These are phyloP conservation scores for Plantago elongata DNA, from an alignment of 257 asterid genomes.

Conservation along the genomic window DNA sequence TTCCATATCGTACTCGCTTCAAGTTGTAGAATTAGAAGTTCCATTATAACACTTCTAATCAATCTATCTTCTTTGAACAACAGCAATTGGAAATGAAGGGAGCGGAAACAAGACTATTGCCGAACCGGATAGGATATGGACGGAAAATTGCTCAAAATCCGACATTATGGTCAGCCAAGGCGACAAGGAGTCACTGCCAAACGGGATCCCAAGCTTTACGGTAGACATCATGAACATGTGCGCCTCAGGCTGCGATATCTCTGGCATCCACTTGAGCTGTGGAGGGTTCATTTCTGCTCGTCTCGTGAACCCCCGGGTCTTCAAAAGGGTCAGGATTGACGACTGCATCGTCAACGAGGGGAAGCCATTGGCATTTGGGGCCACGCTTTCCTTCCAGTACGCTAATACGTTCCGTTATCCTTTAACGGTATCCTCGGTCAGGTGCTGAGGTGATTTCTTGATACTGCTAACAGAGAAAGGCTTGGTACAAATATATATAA, in stretches of 20 bases:
- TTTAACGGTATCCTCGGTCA: conserved; percentile 56
- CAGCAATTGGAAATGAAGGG: conserved; percentile 14
- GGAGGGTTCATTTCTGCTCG: conserved; percentile 97
- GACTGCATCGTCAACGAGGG: conserved; percentile 85
- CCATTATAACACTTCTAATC: not conserved
- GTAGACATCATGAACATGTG: conserved; percentile 82
- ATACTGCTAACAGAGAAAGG: not conserved
- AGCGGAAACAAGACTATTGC: conserved; percentile 8
- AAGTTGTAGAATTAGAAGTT: too few species aligned
- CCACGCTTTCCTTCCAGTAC: conserved; percentile 61
- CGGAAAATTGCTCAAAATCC: conserved; percentile 64
- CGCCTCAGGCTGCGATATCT: conserved; percentile 56
- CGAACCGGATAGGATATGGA: conserved; percentile 74
- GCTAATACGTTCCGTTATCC: conserved; percentile 74
- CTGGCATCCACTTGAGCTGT: conserved; percentile 62
- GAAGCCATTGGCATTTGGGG: conserved; percentile 55
- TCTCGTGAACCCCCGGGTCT: conserved; percentile 61
- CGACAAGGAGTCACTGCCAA: conserved; percentile 66
- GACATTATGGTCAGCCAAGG: conserved; percentile 79
- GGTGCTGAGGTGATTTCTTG: conserved; percentile 34
- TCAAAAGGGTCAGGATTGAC: conserved; percentile 60
- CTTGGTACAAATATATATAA: not conserved
- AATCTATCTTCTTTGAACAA: not conserved
- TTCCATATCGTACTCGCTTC: not conserved
- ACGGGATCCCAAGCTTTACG: conserved; percentile 80